Evolutionary conservation across 129 eudicot genomes (phyloP).

Genomic region (Centella asiatica): DNA sequence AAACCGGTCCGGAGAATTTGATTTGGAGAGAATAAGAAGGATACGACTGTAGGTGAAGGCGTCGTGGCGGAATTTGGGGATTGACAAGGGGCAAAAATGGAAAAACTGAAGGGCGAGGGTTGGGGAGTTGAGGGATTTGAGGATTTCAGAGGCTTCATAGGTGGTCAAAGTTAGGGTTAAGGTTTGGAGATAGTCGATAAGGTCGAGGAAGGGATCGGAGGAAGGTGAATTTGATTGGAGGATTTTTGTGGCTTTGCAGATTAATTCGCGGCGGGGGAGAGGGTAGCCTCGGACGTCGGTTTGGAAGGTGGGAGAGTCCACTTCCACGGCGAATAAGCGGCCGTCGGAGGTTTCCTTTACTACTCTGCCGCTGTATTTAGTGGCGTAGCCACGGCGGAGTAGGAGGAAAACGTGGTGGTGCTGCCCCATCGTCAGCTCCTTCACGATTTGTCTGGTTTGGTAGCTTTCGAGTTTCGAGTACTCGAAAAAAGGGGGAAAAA

Average conservation of each 20-base stretch:
- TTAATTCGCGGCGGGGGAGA: conserved; percentile 83
- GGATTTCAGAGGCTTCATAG: conserved; percentile 74
- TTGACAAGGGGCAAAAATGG: conserved; percentile 46
- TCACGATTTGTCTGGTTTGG: no score
- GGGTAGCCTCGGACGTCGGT: conserved; percentile 60
- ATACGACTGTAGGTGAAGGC: conserved; percentile 77
- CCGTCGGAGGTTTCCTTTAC: conserved; percentile 42
- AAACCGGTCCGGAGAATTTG: conserved; percentile 30
- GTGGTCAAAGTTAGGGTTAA: conserved; percentile 50
- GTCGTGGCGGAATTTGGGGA: conserved; percentile 76
- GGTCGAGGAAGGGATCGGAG: conserved; percentile 42
- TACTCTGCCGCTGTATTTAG: conserved; percentile 69
- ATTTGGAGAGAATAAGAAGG: conserved; percentile 44
- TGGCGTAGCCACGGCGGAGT: conserved; percentile 73
- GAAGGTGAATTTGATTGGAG: conserved; percentile 33
- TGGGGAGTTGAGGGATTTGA: conserved; percentile 57
- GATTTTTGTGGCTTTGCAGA: conserved; percentile 53
- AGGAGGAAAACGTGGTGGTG: conserved; percentile 21
- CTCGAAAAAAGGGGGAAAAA: no score
- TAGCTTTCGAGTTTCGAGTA: no score
- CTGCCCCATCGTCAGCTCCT: no score
- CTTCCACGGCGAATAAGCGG: conserved; percentile 51
- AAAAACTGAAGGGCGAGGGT: conserved; percentile 62
- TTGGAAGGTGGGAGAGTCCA: conserved; percentile 35
- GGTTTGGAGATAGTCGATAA: conserved; percentile 45